Conservation (phyloP, 2,329 filamentous ascomycete genomes). For the Fusarium pseudocircinatum region DNA sequence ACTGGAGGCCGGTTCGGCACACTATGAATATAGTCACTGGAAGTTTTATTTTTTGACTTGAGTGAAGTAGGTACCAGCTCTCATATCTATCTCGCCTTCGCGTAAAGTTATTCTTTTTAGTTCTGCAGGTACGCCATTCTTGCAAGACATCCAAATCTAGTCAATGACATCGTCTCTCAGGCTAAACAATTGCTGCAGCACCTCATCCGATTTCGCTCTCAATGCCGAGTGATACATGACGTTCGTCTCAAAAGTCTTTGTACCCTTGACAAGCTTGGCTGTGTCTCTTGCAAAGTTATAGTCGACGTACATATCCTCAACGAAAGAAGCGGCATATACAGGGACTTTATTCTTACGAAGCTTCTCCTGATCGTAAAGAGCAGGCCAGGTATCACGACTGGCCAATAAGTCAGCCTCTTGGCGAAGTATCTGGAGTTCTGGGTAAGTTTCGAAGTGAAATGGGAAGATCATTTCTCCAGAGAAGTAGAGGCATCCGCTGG, state of each 20-base stretch:
- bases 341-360: conserved; percentile 82
- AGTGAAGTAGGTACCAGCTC: neutral
- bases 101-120: neutral
- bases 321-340: conserved; percentile 83
- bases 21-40: neutral
- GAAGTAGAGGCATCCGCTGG: conserved; percentile 73
- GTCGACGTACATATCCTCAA: conserved; percentile 95
- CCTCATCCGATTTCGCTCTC: conserved; percentile 76
- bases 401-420: conserved; percentile 78
- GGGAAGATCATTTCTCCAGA: conserved; percentile 94
- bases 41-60: neutral
- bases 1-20: neutral
- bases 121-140: neutral
- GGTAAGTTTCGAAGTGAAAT: conserved; percentile 83
- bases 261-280: conserved; percentile 76
- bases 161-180: conserved; percentile 76
- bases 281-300: conserved; percentile 78
- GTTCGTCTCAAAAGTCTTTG: conserved; percentile 87
- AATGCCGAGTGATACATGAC: conserved; percentile 87
- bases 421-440: conserved; percentile 76
- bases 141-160: conserved; percentile 44
- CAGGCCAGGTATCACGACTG: conserved; percentile 73
- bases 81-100: conserved; percentile 1
- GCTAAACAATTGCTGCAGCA: conserved; percentile 79
- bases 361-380: conserved; percentile 78